Evolutionary conservation across 164 flowering plant genomes (phyloP).

Genomic region (Aristolochia fimbriata): DNA sequence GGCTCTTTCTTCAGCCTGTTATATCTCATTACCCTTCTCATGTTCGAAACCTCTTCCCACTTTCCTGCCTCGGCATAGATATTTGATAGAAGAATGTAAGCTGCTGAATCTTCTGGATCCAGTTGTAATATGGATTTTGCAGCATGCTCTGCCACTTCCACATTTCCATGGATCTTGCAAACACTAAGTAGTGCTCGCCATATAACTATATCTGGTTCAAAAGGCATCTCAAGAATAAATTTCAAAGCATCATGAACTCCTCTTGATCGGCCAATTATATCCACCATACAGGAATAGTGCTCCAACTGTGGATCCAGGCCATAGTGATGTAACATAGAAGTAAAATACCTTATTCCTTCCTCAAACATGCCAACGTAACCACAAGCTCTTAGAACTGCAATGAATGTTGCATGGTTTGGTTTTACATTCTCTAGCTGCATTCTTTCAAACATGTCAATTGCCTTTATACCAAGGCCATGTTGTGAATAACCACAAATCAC

Average conservation of each 20-base stretch:
- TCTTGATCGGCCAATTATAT: constrained; percentile 65
- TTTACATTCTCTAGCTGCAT: constrained; percentile 44
- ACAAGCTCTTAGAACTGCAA: constrained; percentile 73
- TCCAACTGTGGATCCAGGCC: constrained; percentile 58
- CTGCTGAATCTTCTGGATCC: constrained; percentile 70
- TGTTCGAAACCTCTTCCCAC: constrained; percentile 54
- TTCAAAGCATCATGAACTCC: constrained; percentile 41
- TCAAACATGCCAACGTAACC: constrained; percentile 55
- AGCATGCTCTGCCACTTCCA: constrained; percentile 71
- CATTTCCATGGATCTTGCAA: constrained; percentile 57
- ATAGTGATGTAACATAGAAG: constrained; percentile 35
- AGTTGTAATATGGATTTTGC: constrained; percentile 34
- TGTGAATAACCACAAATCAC: constrained; percentile 66
- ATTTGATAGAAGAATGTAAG: constrained; percentile 56
- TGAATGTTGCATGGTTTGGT: constrained; percentile 79
- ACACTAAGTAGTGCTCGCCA: constrained; percentile 71
- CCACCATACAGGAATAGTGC: constrained; percentile 79
- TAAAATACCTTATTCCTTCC: constrained; percentile 44
- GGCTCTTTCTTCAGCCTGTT: constrained; percentile 65
- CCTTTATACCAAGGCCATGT: constrained; percentile 63
- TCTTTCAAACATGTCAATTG: constrained; percentile 39
- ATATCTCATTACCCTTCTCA: constrained; percentile 52
- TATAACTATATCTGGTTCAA: constrained; percentile 58
- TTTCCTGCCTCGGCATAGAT: constrained; percentile 72
- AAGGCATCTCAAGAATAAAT: constrained; percentile 61